Conservation (phyloP, 345 rosid species). For the Crucihimalaya himalaica region DNA sequence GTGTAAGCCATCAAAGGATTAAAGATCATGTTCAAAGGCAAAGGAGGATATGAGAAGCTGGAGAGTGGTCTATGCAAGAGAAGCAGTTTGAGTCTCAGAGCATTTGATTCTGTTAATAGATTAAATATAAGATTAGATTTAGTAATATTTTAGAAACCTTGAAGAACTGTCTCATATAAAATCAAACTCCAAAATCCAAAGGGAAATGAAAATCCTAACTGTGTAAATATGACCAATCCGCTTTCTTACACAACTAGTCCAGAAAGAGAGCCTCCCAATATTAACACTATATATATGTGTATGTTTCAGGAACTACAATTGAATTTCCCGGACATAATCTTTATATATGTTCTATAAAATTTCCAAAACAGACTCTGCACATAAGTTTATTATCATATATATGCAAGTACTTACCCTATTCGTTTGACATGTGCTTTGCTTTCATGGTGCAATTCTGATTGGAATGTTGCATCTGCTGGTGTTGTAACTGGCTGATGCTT, state of each 20-base stretch:
- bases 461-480: slow-evolving; percentile 38
- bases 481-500: slow-evolving; percentile 35
- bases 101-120: not conserved
- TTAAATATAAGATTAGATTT: not conserved
- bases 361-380: slow-evolving; percentile 32
- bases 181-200: slow-evolving; percentile 5
- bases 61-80: not conserved
- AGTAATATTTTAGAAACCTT: not conserved
- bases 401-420: slow-evolving; percentile 9
- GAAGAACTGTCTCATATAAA: not conserved
- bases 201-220: not conserved
- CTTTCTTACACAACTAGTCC: slow-evolving; percentile 18
- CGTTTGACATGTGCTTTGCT: slow-evolving; percentile 14
- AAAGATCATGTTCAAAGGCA: not conserved
- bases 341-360: slow-evolving; percentile 13
- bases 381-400: slow-evolving; percentile 13
- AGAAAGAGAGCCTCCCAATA: slow-evolving; percentile 16
- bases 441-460: slow-evolving; percentile 16
- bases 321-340: not conserved
- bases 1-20: too few relatives aligned
- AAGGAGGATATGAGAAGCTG: not conserved
- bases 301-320: slow-evolving; percentile 18
- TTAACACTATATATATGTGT: slow-evolving; percentile 1
- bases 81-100: not conserved
- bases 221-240: slow-evolving; percentile 7